These are phyloP conservation scores for Metschnikowia borealis DNA, from an alignment of 805 yeast species.

Conservation along the genomic window DNA sequence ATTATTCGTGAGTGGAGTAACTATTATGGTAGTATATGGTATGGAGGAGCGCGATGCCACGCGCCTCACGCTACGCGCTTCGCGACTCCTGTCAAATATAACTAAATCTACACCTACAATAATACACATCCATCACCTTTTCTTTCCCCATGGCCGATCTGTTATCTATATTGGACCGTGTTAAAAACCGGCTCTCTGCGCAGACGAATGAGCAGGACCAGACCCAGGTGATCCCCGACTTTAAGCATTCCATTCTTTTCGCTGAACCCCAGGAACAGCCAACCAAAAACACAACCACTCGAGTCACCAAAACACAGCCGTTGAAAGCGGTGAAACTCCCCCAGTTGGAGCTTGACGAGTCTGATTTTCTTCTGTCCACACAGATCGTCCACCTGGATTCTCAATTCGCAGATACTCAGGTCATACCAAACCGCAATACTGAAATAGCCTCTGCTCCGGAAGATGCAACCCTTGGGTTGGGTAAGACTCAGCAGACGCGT, in stretches of 20 bases:
- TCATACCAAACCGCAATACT: not conserved
- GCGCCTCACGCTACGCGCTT: not conserved
- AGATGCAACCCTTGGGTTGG: not conserved
- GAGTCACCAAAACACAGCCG: not conserved
- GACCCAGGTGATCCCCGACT: conserved; percentile 16
- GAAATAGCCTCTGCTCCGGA: not conserved
- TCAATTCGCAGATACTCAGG: conserved; percentile 8
- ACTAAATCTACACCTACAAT: not conserved
- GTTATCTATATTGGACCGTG: conserved; percentile 21
- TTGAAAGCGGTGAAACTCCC: conserved; percentile 22
- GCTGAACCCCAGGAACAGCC: conserved; percentile 1
- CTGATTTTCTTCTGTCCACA: conserved; percentile 12
- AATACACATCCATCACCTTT: not conserved
- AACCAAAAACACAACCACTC: not conserved
- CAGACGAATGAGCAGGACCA: not conserved
- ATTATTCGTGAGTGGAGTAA: too few relatives aligned
- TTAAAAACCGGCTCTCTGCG: conserved; percentile 21
- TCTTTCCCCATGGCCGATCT: not conserved
- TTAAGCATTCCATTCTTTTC: conserved; percentile 15
- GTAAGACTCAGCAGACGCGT: conserved; percentile 6
- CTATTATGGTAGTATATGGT: too few relatives aligned
- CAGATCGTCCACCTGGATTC: conserved; percentile 1
- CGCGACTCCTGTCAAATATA: not conserved
- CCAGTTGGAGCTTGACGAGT: conserved; percentile 26
- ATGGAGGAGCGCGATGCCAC: not conserved